Conservation (phyloP, 2,329 filamentous ascomycete genomes). For the Macrophomina phaseolina region DNA sequence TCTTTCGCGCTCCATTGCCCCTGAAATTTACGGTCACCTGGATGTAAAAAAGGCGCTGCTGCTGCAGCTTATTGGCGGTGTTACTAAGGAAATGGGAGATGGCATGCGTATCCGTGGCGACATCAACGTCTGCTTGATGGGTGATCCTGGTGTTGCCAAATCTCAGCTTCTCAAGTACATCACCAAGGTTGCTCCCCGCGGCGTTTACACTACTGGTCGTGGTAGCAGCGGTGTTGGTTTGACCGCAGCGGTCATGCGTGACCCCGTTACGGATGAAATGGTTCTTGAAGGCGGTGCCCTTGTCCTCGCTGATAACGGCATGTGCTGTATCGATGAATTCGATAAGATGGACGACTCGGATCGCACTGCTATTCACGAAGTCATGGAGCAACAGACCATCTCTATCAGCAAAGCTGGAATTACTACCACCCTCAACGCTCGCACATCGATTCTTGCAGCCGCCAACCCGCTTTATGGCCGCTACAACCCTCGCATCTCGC, state of each 20-base stretch:
- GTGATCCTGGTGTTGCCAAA: constrained; percentile 98
- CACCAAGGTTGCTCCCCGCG: constrained; percentile 93
- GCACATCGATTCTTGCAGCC: constrained; percentile 92
- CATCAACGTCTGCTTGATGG: constrained; percentile 98
- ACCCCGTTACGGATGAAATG: constrained; percentile 84
- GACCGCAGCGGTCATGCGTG: constrained; percentile 82
- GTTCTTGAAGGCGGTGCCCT: constrained; percentile 80
- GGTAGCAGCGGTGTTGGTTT: constrained; percentile 83
- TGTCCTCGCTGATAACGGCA: constrained; percentile 80
- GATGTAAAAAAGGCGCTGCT: constrained; percentile 98
- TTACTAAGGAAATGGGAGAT: constrained; percentile 95
- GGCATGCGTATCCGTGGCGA: constrained; percentile 99
- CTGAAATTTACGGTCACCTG: constrained; percentile 94
- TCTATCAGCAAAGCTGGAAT: constrained; percentile 92
- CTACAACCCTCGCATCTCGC: constrained; percentile 96
- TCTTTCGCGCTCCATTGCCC: constrained; percentile 92
- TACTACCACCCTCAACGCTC: constrained; percentile 93
- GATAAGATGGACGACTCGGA: constrained; percentile 90
- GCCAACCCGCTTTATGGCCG: constrained; percentile 97
- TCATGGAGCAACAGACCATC: constrained; percentile 88
- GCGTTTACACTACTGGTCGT: constrained; percentile 82
- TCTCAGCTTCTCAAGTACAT: constrained; percentile 98
- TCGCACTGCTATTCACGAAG: constrained; percentile 82
- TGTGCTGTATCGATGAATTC: constrained; percentile 86
- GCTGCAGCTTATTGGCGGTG: constrained; percentile 93